Base-by-base conservation (phyloP, 2,329 filamentous ascomycete species). In the Pseudogymnoascus sp. region DNA sequence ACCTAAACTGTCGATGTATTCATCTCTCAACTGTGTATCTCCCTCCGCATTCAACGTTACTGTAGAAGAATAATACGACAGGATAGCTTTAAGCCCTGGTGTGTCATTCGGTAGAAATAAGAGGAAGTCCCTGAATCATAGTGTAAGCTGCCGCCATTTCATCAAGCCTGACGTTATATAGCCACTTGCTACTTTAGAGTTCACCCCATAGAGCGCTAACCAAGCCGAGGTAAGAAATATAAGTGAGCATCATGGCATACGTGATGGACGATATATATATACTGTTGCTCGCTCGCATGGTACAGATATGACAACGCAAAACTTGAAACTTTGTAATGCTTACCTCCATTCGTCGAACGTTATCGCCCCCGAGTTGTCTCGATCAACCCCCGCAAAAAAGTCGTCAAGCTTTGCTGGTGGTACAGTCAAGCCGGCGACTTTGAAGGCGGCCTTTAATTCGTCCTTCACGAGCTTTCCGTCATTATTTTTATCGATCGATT, bases 331-430 rank as follows among this genome's bases (percentile, higher is more conserved):
- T 56, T 56, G 5, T 12, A 12, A 33, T 64, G 80, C 88, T 77
- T 85, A 97, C 93, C 93, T 88, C 94, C 94, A 97, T 82, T 99
- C 94, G 68, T 91, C 87, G 76, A 96, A 97, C 66, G 83, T 92
- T 69, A 97, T 96, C 67, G 80, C 79, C 2, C 72, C 73, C 70
- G 79, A 85, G 69, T 88, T 84, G 77, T 99, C 93, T 72, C 84
- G 82, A 74, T 99, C 94, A 70, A 99, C 89, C 73, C 96, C 89
- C 67, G 84, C 78, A 73, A 99, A 97, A 78, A 99, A 97, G 66
- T 86, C 84, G 67, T 91, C 84, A 53, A 99, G 78, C 71, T 91
- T 89, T 62, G 86, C 84, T 68, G 81, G 86, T 21, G 92, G 89
- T 11, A 97, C 88, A 7, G 85, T 82, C 60, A 99, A 80, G 35